Percentiles rank a stretch among this genome's conserved stretches.
phyloP scores from a whole-genome alignment of 2,329 filamentous ascomycete genomes.

The Ascochyta clinopodiicola region DNA sequence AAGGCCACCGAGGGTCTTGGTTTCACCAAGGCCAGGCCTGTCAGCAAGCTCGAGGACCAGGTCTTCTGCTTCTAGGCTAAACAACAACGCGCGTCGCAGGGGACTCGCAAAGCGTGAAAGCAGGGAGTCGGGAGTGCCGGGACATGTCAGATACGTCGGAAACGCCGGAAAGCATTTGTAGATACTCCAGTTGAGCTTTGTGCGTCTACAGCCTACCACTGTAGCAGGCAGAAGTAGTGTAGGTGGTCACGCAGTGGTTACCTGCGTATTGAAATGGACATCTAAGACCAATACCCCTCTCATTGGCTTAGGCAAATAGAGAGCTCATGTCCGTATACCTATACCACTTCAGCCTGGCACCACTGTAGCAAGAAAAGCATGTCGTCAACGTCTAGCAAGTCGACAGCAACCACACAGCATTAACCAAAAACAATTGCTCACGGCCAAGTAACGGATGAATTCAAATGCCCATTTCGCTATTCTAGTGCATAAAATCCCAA shows the following conservation, averaged over 20 bases:
- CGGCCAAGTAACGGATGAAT: background rate
- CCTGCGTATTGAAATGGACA: too few species aligned
- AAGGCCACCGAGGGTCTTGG: conserved; percentile 89
- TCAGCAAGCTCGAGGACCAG: conserved; percentile 98
- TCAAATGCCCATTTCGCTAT: conserved; percentile 8
- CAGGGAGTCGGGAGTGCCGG: background rate
- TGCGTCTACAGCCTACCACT: background rate
- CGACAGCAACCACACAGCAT: background rate
- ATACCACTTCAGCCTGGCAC: too few species aligned
- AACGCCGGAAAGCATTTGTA: background rate
- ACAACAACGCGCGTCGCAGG: too few species aligned
- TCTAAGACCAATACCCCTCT: too few species aligned
- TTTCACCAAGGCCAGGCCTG: conserved; percentile 88
- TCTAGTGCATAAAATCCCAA: background rate
- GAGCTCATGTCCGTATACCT: too few species aligned
- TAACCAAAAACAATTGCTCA: background rate
- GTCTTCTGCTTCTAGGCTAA: conserved; percentile 85
- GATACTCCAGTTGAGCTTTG: background rate
- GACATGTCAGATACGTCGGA: background rate
- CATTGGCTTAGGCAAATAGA: too few species aligned
- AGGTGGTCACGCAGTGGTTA: too few species aligned
- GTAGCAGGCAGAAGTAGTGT: too few species aligned
- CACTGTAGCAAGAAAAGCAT: background rate
- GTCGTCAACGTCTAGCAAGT: background rate
- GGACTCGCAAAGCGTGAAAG: background rate